Evolutionary conservation across 2,329 filamentous ascomycete genomes (phyloP).

Genomic region (Ophiostoma fasciatum): DNA sequence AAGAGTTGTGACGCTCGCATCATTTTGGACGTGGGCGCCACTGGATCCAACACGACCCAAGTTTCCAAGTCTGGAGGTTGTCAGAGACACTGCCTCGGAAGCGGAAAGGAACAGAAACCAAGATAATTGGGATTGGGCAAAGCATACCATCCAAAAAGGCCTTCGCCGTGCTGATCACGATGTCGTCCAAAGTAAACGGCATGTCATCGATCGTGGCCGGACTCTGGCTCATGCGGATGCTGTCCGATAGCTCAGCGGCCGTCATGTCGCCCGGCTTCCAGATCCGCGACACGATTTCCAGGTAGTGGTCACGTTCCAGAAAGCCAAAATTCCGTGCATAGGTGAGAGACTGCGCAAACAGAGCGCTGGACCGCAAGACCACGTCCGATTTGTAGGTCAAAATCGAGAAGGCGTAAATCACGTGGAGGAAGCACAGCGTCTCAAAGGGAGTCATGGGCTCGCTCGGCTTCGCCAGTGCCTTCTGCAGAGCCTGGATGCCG

Average conservation of each 20-base stretch:
- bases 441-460: conserved; percentile 25
- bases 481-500: conserved; percentile 27
- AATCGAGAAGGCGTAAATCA: conserved; percentile 35
- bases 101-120: not conserved
- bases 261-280: conserved; percentile 31
- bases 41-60: conserved; percentile 21
- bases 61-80: conserved; percentile 30
- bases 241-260: conserved; percentile 16
- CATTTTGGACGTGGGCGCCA: conserved; percentile 18
- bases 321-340: too few relatives aligned
- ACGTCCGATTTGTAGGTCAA: conserved; percentile 27
- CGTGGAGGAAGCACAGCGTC: conserved; percentile 35
- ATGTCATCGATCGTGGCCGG: conserved; percentile 10
- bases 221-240: conserved; percentile 14
- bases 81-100: not conserved
- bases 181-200: conserved; percentile 17
- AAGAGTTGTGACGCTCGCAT: conserved; percentile 27
- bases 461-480: conserved; percentile 23
- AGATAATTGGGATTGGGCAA: not conserved
- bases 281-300: conserved; percentile 27
- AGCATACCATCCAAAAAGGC: conserved; percentile 37
- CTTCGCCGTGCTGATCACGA: conserved; percentile 25
- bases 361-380: conserved; percentile 18
- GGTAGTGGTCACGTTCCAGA: conserved; percentile 24
- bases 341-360: too few relatives aligned